phyloP scores from a whole-genome alignment of 2,329 filamentous ascomycete genomes.

The Penicillium occitanis region DNA sequence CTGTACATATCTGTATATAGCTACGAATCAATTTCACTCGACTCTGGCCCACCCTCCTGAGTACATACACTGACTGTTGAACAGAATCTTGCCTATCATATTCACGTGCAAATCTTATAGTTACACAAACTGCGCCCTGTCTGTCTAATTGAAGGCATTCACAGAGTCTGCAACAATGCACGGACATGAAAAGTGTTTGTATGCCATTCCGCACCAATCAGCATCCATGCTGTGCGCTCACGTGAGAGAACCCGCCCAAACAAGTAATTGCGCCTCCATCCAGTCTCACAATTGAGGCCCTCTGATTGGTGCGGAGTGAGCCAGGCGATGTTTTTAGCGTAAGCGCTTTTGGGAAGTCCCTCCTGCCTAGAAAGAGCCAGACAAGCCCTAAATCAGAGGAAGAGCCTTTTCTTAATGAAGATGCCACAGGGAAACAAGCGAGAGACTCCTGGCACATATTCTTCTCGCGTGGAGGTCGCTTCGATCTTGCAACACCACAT shows the following conservation, averaged over 20 bases:
- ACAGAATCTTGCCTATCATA: background rate
- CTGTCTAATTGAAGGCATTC: background rate
- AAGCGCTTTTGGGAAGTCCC: background rate
- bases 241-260: background rate
- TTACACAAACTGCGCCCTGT: background rate
- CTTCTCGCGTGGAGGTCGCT: background rate
- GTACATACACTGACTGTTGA: background rate
- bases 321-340: background rate
- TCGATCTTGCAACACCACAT: background rate
- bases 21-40: background rate
- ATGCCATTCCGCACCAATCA: background rate
- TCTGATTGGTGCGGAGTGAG: background rate
- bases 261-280: background rate
- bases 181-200: background rate
- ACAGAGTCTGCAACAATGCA: background rate
- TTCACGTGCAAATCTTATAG: background rate
- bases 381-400: background rate
- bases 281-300: background rate
- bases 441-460: background rate
- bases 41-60: background rate
- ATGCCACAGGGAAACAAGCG: background rate
- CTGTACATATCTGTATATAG: conserved; percentile 13
- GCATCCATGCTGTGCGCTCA: conserved; percentile 2
- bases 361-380: background rate
- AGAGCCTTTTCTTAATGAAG: background rate